Percentiles rank a stretch among this genome's conserved stretches.
phyloP scores from a whole-genome alignment of 768 basidiomycete genomes.

The Podaxis sp. region DNA sequence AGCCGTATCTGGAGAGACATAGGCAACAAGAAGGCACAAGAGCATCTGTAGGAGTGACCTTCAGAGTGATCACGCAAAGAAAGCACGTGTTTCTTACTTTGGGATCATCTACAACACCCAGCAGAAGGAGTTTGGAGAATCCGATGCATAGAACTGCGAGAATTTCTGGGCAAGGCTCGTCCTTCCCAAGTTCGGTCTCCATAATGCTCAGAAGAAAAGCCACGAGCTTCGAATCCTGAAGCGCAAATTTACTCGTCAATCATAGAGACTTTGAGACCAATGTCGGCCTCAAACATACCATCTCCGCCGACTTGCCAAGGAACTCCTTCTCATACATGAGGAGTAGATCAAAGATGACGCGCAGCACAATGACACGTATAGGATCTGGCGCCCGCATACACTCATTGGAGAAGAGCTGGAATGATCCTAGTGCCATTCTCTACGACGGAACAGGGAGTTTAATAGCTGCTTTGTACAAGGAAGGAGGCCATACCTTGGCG shows the following conservation, averaged over 20 bases:
- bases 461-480: background rate
- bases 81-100: conserved; percentile 43
- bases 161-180: conserved; percentile 70
- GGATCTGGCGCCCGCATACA: conserved; percentile 74
- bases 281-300: conserved; percentile 28
- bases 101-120: conserved; percentile 80
- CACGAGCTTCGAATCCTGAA: conserved; percentile 40
- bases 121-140: conserved; percentile 83
- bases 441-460: conserved; percentile 20
- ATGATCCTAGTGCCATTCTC: conserved; percentile 64
- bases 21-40: conserved; percentile 50
- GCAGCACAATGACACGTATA: conserved; percentile 75
- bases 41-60: conserved; percentile 30
- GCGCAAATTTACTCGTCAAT: background rate
- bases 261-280: background rate
- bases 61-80: background rate
- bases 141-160: conserved; percentile 83
- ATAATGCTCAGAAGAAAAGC: conserved; percentile 38
- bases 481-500: conserved; percentile 51
- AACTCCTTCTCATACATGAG: conserved; percentile 88
- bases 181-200: conserved; percentile 42
- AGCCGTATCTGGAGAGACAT: conserved; percentile 82
- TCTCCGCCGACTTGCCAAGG: conserved; percentile 49
- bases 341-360: conserved; percentile 87
- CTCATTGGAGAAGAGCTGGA: conserved; percentile 86